Evolutionary conservation across 768 basidiomycete genomes (phyloP).

Genomic region (Rhizopogon salebrosus): DNA sequence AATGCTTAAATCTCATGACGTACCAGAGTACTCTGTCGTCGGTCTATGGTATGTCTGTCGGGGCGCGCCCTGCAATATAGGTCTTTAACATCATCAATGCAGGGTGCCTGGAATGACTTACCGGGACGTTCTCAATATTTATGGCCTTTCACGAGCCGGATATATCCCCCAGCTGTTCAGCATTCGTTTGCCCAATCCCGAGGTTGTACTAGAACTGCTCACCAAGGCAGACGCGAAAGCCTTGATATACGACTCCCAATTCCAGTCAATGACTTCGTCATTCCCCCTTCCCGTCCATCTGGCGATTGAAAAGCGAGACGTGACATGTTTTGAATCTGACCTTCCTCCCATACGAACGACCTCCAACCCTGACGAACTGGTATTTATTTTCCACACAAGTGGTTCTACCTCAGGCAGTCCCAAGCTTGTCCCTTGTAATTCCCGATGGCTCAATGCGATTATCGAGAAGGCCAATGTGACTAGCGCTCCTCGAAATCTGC

Average conservation of each 20-base stretch:
- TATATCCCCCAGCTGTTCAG: conserved; percentile 78
- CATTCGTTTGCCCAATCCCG: conserved; percentile 68
- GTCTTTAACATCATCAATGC: conserved; percentile 10
- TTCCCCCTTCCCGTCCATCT: conserved; percentile 48
- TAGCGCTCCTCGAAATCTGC: conserved; percentile 40
- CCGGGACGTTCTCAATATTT: conserved; percentile 66
- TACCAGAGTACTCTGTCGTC: conserved; percentile 55
- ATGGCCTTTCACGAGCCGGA: conserved; percentile 70
- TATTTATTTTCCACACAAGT: conserved; percentile 75
- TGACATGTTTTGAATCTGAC: conserved; percentile 31
- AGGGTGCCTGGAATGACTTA: conserved; percentile 77
- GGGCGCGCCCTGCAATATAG: not conserved
- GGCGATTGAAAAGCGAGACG: conserved; percentile 35
- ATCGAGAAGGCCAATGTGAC: conserved; percentile 55
- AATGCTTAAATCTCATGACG: conserved; percentile 38
- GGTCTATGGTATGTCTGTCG: conserved; percentile 60
- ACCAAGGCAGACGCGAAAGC: conserved; percentile 56
- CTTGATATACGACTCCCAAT: conserved; percentile 59
- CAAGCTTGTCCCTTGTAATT: conserved; percentile 70
- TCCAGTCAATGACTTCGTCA: conserved; percentile 34
- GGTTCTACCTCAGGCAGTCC: conserved; percentile 83
- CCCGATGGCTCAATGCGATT: conserved; percentile 59
- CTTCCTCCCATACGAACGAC: conserved; percentile 39
- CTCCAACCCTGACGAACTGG: conserved; percentile 35
- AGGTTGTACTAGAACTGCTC: conserved; percentile 66